Conservation (phyloP, 768 basidiomycete genomes). For the Tricholoma flavovirens region DNA sequence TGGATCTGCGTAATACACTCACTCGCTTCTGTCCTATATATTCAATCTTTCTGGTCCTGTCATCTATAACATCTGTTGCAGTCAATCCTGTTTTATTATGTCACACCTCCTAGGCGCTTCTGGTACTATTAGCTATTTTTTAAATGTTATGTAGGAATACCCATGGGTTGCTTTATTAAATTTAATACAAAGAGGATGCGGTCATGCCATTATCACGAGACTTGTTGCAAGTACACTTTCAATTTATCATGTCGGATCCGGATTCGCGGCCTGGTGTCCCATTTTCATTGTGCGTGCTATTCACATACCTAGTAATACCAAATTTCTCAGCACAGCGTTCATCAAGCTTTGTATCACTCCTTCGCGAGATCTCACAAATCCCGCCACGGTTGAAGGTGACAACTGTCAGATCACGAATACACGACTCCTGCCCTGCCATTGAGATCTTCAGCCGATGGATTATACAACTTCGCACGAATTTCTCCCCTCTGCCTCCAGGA, state of each 20-base stretch:
- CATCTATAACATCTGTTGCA: constrained; percentile 2
- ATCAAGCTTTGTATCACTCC: constrained; percentile 43
- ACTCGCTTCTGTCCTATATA: constrained; percentile 8
- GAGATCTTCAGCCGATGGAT: constrained; percentile 42
- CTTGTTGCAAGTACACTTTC: no score
- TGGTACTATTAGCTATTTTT: background rate
- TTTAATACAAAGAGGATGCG: background rate
- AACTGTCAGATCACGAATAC: constrained; percentile 12
- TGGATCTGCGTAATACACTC: constrained; percentile 7
- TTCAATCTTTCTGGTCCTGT: constrained; percentile 5
- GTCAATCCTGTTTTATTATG: background rate
- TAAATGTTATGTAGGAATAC: constrained; percentile 4
- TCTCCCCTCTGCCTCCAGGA: constrained; percentile 43
- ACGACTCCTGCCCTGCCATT: constrained; percentile 30
- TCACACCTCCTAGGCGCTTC: background rate
- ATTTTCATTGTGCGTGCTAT: constrained; percentile 23
- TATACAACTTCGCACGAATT: constrained; percentile 31
- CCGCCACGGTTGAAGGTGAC: constrained; percentile 22
- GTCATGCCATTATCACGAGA: background rate
- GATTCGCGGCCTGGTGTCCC: constrained; percentile 15
- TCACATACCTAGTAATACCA: background rate
- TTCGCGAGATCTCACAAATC: constrained; percentile 39
- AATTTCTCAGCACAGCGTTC: constrained; percentile 1
- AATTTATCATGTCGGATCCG: constrained; percentile 12
- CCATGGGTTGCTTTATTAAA: background rate